Evolutionary conservation across 768 basidiomycete species (phyloP), one percentile per base, ranked within the genome.

Genomic region (Postia placenta): DNA sequence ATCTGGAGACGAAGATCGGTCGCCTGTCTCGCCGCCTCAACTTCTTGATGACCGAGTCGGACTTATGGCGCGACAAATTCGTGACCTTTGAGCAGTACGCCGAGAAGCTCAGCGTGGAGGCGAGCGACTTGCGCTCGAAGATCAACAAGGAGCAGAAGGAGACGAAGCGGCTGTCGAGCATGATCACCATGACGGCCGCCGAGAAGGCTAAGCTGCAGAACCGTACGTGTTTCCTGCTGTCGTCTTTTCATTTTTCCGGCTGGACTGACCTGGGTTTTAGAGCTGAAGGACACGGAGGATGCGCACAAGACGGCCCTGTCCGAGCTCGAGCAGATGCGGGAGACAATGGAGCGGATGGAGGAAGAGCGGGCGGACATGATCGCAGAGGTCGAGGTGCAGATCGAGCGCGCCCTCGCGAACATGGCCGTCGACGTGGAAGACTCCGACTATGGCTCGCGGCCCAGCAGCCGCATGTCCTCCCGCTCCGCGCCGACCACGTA

Each of bases 61-160:
- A 92, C 59, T 68, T 92, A 41, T 95, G 92, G 92, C 75, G 91
- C 52, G 87, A 92, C 67, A 94, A 93, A 62, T 95, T 95, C 58
- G 87, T 93, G 44, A 86, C 87, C 12, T 95, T 96, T 56, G 93
- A 96, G 65, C 84, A 86, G 65, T 93, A 94, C 62, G 92, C 93
- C 6, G 92, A 94, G 71, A 86, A 87, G 60, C 75, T 96, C 25
- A 90, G 87, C 57, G 75, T 74, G 15, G 93, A 96, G 67, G 92
- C 92, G 30, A 80, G 78, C 26, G 90, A 95, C 50, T 71, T 96
- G 56, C 76, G 91, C 55, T 66, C 79, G 24, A 93, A 91, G 72
- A 92, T 95, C 63, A 90, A 89, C 64, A 87, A 85, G 69, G 92
- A 95, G 67, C 88, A 92, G 63, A 74, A 82, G 51, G 92, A 95